These are phyloP conservation scores for Marchantia paleacea DNA, from an alignment of 225 moss, liverwort and hornwort species.

Conservation along the genomic window DNA sequence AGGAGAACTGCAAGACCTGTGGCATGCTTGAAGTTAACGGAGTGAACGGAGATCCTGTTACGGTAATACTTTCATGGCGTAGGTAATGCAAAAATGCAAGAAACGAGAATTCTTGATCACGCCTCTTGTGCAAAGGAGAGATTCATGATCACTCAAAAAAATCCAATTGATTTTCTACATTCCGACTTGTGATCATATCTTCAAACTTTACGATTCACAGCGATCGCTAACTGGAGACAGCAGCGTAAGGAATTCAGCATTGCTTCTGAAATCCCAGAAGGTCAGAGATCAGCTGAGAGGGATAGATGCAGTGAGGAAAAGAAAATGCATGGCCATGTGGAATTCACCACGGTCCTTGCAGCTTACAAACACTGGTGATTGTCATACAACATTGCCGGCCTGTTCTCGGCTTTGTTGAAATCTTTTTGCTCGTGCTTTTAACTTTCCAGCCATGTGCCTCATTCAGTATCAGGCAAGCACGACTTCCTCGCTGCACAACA, in stretches of 20 bases:
- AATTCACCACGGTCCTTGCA: neutral
- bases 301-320: neutral
- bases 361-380: neutral
- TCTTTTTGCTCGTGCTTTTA: too few relatives aligned
- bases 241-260: neutral
- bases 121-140: neutral
- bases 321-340: too few relatives aligned
- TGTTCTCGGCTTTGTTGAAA: too few relatives aligned
- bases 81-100: too few relatives aligned
- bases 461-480: too few relatives aligned
- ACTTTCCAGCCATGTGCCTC: too few relatives aligned
- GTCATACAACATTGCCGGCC: too few relatives aligned
- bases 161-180: neutral
- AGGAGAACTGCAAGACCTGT: neutral
- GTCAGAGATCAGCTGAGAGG: neutral
- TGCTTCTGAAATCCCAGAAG: neutral
- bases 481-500: too few relatives aligned
- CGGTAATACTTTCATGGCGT: too few relatives aligned
- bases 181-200: neutral
- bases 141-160: neutral
- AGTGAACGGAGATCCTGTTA: neutral
- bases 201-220: neutral
- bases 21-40: neutral
- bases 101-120: neutral
- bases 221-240: neutral